Evolutionary conservation across 257 asterid genomes (phyloP), one percentile per base, ranked within the genome.

Genomic region (Apocynum venetum): DNA sequence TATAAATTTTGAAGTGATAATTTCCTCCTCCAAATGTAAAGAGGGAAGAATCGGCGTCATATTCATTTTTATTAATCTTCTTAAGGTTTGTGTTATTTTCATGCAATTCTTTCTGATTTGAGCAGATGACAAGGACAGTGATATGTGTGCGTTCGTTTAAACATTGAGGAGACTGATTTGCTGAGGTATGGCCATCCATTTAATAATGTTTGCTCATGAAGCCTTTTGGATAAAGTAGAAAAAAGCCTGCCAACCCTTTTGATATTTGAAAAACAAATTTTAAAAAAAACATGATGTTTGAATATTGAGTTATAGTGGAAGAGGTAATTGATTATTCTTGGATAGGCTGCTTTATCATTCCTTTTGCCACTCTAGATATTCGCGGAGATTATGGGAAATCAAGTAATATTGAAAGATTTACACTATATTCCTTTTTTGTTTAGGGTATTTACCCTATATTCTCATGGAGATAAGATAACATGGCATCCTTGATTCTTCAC

Each of bases 11-110:
- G 31, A 8, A 46, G 49, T 46, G 6, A 46, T 4, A 46, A 46
- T 4, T 4, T 46, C 3, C 1, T n/a, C 68, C 51, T 13, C 12
- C 3, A 65, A 46, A 44, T 75, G 19, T 41, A 44, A 36, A 57
- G 31, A 25, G 36, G 46, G 40, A 14, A 46, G 7, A 57, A 2
- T 57, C 19, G 35, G 10, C 36, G 3, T n/a, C 19, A 57, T 4
- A 36, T 15, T 6, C 60, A 46, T 46, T 46, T 2, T 76, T 46
- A 46, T 6, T 46, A 4, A 61, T 76, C 74, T 80, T 76, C 80
- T 76, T 43, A 76, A 51, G 76, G 49, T 47, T 75, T 60, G 77
- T 44, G 78, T 52, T 36, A 76, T 20, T 14, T 13, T 11, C 49
- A 73, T 73, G 77, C 3, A 73, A 20, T 73, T 15, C 19, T 56